Evolutionary conservation across 805 yeast genomes (phyloP).

Genomic region (Myxozyma vanderwaltii): DNA sequence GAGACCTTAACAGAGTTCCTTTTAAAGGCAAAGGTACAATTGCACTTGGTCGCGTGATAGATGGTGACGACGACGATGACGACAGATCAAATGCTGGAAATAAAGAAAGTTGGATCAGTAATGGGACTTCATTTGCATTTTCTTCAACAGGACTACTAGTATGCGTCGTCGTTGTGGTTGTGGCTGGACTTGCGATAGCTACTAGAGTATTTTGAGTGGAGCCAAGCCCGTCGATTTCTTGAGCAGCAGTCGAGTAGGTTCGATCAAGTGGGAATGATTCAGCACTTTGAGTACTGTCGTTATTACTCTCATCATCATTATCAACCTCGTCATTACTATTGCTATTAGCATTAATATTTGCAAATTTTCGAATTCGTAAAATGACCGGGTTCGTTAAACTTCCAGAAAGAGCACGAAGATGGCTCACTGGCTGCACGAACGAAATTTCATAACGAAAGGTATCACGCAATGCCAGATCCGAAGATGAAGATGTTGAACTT

Average conservation of each 20-base stretch:
- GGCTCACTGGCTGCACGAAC: not conserved
- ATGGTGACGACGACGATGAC: too few relatives aligned
- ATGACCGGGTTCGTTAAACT: not conserved
- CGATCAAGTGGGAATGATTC: not conserved
- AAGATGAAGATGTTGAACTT: not conserved
- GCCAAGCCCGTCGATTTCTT: not conserved
- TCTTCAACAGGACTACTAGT: slow-evolving; percentile 3
- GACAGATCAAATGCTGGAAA: not conserved
- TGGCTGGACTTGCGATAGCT: not conserved
- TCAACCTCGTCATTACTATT: not conserved
- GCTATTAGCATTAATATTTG: not conserved
- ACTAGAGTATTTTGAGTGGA: not conserved
- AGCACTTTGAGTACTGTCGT: too few relatives aligned
- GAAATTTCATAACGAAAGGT: not conserved
- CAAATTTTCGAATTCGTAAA: not conserved
- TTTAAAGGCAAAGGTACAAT: not conserved
- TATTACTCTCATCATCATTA: not conserved
- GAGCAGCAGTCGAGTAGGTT: not conserved
- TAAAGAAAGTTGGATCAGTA: not conserved
- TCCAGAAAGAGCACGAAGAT: not conserved
- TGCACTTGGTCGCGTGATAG: not conserved
- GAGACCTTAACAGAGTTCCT: slow-evolving; percentile 6
- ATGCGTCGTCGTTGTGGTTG: not conserved
- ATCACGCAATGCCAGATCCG: not conserved
- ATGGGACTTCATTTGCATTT: not conserved